Base-by-base conservation (phyloP, 495 filamentous ascomycete genomes). In the Melanomma pulvis-pyrius region DNA sequence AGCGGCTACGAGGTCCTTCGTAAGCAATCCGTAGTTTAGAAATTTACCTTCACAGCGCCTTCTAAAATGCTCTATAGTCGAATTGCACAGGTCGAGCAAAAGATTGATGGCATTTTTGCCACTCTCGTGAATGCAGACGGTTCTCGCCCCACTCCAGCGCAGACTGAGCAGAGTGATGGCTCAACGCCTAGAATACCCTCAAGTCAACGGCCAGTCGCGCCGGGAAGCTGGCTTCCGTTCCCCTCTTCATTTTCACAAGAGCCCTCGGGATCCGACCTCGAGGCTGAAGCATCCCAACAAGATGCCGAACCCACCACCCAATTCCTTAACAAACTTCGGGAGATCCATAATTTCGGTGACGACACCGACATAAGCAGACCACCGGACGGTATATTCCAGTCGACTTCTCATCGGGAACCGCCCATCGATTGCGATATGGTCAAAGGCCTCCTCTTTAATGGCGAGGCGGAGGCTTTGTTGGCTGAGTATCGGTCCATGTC, bases 61-160 rank as follows among this genome's bases (percentile, higher is more conserved):
- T 36, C 25, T 67, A 46, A 65, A 19, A 15, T 2, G 1, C 22
- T 12, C 2, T 12, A 1, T 52, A 67, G 63, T 19, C 67, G 67
- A 13, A 69, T 69, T 8, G 36, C 61, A 7, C 67, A 65, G 36
- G 61, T 69, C 13, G 67, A 69, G 39, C 53, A 65, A 29, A 69
- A 64, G 30, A 59, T 69, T 25, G 61, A 69, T 56, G 61, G 67
- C 15, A 41, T 69, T 0, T 46, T 65, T 24, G 65, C 65, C 17
- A 58, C 15, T 24, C 44, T 68, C 15, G 32, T 41, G 0, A 57
- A 50, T 21, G 39, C 65, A 34, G 44, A 51, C 12, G 24, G 24
- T 6, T 19, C 54, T 5, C 24, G 29, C 7, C 46, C 15, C 15
- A 36, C 28, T n/a, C 52, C 21, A 32, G 34, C 26, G 7, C 11